A percentile compares a stretch with the other conserved stretches of the same genome.
Conservation (phyloP, 139 green algal species). For the Closterium sp. region DNA sequence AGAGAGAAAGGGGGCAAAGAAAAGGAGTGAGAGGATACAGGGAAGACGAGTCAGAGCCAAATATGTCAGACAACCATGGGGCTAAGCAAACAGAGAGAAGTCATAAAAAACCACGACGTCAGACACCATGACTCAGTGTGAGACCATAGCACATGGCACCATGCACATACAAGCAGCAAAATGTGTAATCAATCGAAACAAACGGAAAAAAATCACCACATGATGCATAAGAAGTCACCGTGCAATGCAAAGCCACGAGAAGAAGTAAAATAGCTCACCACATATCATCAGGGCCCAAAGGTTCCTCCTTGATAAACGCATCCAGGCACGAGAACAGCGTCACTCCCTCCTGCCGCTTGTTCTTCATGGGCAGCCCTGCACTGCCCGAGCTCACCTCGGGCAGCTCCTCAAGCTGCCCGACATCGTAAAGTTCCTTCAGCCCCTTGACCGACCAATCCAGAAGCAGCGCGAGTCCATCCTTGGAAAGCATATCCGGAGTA, state of each 20-base stretch:
- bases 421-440: constrained; percentile 7
- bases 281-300: constrained; percentile 43
- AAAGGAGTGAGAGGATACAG: too few species aligned
- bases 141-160: too few species aligned
- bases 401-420: constrained; percentile 24
- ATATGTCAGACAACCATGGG: too few species aligned
- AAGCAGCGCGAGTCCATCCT: not conserved
- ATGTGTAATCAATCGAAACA: too few species aligned
- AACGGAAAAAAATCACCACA: too few species aligned
- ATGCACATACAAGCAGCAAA: too few species aligned
- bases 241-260: too few species aligned
- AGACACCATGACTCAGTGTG: too few species aligned
- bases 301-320: constrained; percentile 40
- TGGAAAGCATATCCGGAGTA: not conserved
- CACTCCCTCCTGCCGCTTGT: constrained; percentile 31
- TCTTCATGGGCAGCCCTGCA: constrained; percentile 7
- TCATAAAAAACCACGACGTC: too few species aligned
- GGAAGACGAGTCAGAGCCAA: too few species aligned
- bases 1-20: not conserved
- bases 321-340: constrained; percentile 53
- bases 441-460: constrained; percentile 11
- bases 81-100: constrained; percentile 55
- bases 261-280: constrained; percentile 9
- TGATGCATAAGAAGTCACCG: too few species aligned
- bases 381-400: constrained; percentile 3